Base-by-base conservation (phyloP, 1,284 basidiomycete species). In the Leccinum pachyderme region DNA sequence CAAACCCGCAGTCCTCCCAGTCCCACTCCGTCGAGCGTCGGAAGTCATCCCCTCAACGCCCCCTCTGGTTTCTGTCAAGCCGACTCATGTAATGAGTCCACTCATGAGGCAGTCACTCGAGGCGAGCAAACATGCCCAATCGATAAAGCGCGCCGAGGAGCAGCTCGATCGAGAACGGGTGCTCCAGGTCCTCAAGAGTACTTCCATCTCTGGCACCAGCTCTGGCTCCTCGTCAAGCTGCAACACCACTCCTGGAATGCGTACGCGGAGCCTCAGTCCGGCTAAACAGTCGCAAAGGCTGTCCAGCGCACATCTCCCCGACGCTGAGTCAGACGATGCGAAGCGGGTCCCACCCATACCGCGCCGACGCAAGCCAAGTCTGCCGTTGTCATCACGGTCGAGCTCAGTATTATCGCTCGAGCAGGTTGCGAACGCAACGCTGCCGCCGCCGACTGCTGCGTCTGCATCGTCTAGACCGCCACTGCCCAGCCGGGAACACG, bases 51-150 rank as follows among this genome's bases (percentile, higher is more conserved):
- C 3, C 28, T n/a, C 28, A 22, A 18, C 50, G 1, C 52, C 62
- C 3, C 59, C 66, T 35, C 50, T 61, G 24, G 56, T 68, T 22
- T 60, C 58, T 11, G 18, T 43, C n/a, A 72, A 64, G 43, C 61
- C 65, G 1, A 63, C 72, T 0, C 81, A 84, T 55, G 66, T 78
- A 43, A 83, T 78, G 24, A 82, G 78, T 5, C 74, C 78, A 0
- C 69, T 90, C 24, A 90, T 90, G 68, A 81, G 81, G 57, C 87
- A 89, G 65, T 83, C 81, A 24, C 72, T 90, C 1, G 81, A 86
- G 53, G 88, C 88, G 3, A 84, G 80, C 52, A 86, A 86, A 59
- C 79, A 81, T 0, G 88, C 81, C 4, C 82, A 87, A 66, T 79
- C 78, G 7, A 73, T 87, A 68, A 87, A 88, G 68, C 80, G 80